A percentile compares a stretch with the other conserved stretches of the same genome.
Evolutionary conservation across 2,329 filamentous ascomycete genomes (phyloP).

Genomic region (Scedosporium apiospermum): DNA sequence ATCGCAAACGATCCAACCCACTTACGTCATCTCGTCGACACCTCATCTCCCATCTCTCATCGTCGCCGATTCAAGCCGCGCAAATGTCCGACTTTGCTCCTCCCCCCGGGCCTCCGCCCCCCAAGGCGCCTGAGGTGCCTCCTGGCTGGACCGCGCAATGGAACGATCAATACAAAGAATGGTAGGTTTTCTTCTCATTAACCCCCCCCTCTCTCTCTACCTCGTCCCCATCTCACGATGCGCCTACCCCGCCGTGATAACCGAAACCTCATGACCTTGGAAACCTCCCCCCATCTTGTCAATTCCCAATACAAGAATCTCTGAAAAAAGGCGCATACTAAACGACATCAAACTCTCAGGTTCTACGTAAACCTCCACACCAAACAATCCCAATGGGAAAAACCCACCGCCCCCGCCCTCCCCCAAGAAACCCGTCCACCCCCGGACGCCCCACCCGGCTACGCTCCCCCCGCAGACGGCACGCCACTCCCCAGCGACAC

Average conservation of each 20-base stretch:
- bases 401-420: conserved; percentile 60
- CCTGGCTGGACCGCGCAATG: conserved; percentile 74
- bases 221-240: neutral
- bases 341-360: conserved; percentile 31
- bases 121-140: conserved; percentile 51
- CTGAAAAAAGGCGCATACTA: neutral
- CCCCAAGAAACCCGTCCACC: conserved; percentile 27
- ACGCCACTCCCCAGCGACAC: conserved; percentile 34
- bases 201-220: neutral
- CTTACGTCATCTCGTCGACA: too few species aligned
- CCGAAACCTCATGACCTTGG: conserved; percentile 1
- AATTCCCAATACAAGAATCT: too few species aligned
- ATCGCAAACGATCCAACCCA: too few species aligned
- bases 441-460: conserved; percentile 58
- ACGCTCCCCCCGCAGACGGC: conserved; percentile 33
- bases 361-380: conserved; percentile 88
- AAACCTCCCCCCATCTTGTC: too few species aligned
- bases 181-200: conserved; percentile 32
- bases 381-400: conserved; percentile 86
- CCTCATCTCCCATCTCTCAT: too few species aligned
- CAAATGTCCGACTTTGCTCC: conserved; percentile 45
- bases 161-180: conserved; percentile 84
- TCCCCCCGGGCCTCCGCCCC: conserved; percentile 46
- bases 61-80: neutral
- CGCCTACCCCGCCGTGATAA: neutral